Evolutionary conservation across 495 filamentous ascomycete species (phyloP).

Genomic region (Penicillium macrosclerotiorum): DNA sequence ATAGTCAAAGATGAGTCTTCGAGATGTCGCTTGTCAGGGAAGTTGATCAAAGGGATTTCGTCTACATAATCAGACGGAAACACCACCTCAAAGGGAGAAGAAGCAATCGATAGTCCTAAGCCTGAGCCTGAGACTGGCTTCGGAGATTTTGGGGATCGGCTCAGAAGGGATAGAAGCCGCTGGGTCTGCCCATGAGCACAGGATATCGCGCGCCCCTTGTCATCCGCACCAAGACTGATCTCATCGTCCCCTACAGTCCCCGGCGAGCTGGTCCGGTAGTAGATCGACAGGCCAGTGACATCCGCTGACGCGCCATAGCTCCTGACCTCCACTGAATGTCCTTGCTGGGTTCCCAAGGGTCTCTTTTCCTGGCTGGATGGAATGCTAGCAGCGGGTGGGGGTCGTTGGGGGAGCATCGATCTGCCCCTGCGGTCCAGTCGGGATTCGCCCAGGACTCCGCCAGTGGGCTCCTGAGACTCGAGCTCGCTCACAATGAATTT

Average conservation of each 20-base stretch:
- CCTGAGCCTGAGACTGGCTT: constrained; percentile 27
- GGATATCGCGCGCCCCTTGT: constrained; percentile 38
- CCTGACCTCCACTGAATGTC: constrained; percentile 27
- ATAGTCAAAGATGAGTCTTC: constrained; percentile 16
- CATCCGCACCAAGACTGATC: constrained; percentile 27
- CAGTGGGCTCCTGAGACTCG: constrained; percentile 17
- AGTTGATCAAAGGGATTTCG: constrained; percentile 39
- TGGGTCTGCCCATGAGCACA: constrained; percentile 35
- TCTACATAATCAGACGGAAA: constrained; percentile 35
- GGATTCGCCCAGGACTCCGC: constrained; percentile 28
- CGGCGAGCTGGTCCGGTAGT: constrained; percentile 27
- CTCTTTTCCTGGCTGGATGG: constrained; percentile 30
- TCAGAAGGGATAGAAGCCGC: constrained; percentile 34
- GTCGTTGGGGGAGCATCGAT: constrained; percentile 34
- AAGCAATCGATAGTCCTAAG: constrained; percentile 30
- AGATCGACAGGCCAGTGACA: constrained; percentile 32
- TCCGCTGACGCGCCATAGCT: constrained; percentile 31
- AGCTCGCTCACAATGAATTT: constrained; percentile 32
- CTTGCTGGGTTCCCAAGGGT: constrained; percentile 23
- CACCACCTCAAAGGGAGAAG: constrained; percentile 29
- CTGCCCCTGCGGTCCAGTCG: constrained; percentile 30
- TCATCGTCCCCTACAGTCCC: constrained; percentile 28
- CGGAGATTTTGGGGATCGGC: constrained; percentile 33
- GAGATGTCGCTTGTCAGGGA: constrained; percentile 35
- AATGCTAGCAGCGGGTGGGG: constrained; percentile 43